These are phyloP conservation scores for Liriodendron chinense DNA, from an alignment of 164 flowering plant genomes.

Conservation along the genomic window DNA sequence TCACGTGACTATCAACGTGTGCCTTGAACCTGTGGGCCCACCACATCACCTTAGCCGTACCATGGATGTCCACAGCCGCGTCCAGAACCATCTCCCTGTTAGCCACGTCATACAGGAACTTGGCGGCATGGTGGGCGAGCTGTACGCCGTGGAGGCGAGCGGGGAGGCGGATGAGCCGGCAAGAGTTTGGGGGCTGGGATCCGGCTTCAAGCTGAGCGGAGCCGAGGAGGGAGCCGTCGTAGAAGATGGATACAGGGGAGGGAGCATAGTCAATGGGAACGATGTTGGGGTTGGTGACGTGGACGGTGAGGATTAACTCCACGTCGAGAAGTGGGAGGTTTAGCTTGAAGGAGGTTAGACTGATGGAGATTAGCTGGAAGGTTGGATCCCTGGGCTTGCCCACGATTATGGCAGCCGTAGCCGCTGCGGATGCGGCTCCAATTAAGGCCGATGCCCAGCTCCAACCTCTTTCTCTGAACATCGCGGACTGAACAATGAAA, in stretches of 20 bases:
- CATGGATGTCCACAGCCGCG: slow-evolving; percentile 66
- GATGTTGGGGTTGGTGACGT: slow-evolving; percentile 86
- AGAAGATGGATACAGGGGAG: slow-evolving; percentile 73
- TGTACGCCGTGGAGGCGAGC: slow-evolving; percentile 60
- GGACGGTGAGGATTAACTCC: slow-evolving; percentile 76
- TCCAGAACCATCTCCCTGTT: slow-evolving; percentile 72
- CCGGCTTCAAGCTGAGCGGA: slow-evolving; percentile 68
- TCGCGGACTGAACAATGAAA: not conserved
- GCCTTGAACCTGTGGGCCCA: slow-evolving; percentile 66
- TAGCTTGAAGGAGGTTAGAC: slow-evolving; percentile 60
- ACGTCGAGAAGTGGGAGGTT: slow-evolving; percentile 63
- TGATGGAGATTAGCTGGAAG: slow-evolving; percentile 68
- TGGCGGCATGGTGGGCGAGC: slow-evolving; percentile 52
- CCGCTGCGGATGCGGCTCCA: slow-evolving; percentile 58
- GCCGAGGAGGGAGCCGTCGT: slow-evolving; percentile 70
- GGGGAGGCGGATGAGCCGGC: slow-evolving; percentile 58
- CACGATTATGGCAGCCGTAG: slow-evolving; percentile 35
- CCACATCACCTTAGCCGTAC: slow-evolving; percentile 67
- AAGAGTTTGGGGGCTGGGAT: slow-evolving; percentile 59
- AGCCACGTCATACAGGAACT: slow-evolving; percentile 58
- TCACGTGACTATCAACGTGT: slow-evolving; percentile 69
- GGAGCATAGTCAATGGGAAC: slow-evolving; percentile 63
- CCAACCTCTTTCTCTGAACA: not conserved
- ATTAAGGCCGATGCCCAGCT: slow-evolving; percentile 36
- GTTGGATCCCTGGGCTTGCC: slow-evolving; percentile 71